Evolutionary conservation across 495 filamentous ascomycete species (phyloP), one percentile per base, ranked within the genome.

Genomic region (Aspergillus cristatus): DNA sequence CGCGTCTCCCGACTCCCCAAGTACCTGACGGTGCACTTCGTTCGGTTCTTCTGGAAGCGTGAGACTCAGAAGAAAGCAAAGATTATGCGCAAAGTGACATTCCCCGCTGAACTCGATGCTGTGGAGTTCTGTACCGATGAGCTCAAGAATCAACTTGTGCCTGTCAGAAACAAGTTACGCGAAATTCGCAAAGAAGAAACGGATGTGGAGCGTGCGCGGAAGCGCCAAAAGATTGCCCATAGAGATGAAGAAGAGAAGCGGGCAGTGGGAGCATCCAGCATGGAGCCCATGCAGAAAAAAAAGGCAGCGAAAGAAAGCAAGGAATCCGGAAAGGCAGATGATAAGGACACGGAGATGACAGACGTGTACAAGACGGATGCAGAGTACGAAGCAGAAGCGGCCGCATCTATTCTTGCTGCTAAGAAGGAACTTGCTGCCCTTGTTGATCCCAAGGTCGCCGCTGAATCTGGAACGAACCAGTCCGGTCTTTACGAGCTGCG

Each of bases 1-100:
- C 78, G 79, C 43, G 89, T 98, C 46, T 72, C 87, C 15, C 82
- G 90, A 7, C 59, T 97, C 40, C 91, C 91, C 10, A 95, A 93
- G 54, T 95, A 98, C 45, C 71, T 98, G 18, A 90, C 91, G 11
- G 88, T 97, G 4, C 91, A 98, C 55, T 95, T 98, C 54, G 84
- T 98, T 42, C 87, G 91, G 42, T 98, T 98, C 66, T 95, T 85
- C 68, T 98, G 93, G 93, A 89, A 93, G 56, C 74, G 81, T 14
- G 84, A 89, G 40, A 84, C 83, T 6, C 79, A 90, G 55, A 97
- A 97, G 72, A 98, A 98, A 68, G 86, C 89, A 38, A 98, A 98
- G 75, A 98, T 98, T 52, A 88, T 98, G 88, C 83, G 88, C 48
- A 98, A 96, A 60, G 91, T 98, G 31, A 87, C 85, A 0, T 98